Percentiles rank a stretch among this genome's conserved stretches.
Evolutionary conservation across 306 rosid species (phyloP).

Genomic region (Cucumis hystrix): DNA sequence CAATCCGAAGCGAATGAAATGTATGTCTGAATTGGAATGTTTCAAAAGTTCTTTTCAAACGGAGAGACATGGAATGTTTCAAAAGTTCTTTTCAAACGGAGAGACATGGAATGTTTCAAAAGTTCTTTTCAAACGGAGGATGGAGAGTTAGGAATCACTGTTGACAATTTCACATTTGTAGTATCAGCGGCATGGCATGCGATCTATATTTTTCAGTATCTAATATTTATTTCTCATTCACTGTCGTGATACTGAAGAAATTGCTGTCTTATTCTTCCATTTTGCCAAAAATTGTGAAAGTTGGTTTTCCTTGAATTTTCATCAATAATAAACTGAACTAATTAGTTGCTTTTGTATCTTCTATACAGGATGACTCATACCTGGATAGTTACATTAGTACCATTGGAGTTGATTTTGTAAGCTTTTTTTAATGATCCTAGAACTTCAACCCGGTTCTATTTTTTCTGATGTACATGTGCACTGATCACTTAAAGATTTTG

Average conservation of each 20-base stretch:
- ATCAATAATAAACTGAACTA: not conserved
- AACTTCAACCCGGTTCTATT: not conserved
- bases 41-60: not conserved
- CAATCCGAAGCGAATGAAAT: not conserved
- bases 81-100: not conserved
- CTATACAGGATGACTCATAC: conserved; percentile 35
- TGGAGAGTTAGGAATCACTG: not conserved
- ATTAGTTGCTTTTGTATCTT: not conserved
- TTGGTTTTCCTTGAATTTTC: not conserved
- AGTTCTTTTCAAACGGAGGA: not conserved
- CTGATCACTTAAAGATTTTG: not conserved
- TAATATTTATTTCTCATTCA: not conserved
- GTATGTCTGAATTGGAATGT: not conserved
- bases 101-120: not conserved
- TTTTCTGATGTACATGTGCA: not conserved
- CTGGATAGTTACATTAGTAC: conserved; percentile 48
- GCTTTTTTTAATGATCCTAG: not conserved
- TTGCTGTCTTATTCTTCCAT: not conserved
- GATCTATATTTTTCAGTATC: not conserved
- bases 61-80: too few relatives aligned
- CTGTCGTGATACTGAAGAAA: not conserved
- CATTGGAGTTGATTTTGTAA: conserved; percentile 50
- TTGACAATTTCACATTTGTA: not conserved
- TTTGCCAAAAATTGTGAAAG: not conserved
- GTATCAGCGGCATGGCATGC: not conserved